A percentile compares a stretch with the other conserved stretches of the same genome.
phyloP scores from a whole-genome alignment of 2,329 filamentous ascomycete species.

The Fusarium palustre region DNA sequence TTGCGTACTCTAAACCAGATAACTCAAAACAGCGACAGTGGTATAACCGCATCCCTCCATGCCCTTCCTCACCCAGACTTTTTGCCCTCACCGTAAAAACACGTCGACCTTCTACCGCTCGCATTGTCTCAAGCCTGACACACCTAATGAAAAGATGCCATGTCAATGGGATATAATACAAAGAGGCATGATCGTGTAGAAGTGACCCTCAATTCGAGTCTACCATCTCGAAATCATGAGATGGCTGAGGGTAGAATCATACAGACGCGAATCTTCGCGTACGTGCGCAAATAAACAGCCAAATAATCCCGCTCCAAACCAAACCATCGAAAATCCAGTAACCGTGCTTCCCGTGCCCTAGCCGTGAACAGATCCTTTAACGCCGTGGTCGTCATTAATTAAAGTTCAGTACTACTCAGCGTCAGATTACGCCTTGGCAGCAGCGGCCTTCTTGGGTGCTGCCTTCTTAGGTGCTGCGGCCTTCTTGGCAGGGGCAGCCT shows the following conservation, averaged over 20 bases:
- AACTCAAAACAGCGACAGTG: slow-evolving; percentile 40
- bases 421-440: slow-evolving; percentile 55
- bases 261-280: slow-evolving; percentile 35
- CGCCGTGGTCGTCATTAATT: slow-evolving; percentile 56
- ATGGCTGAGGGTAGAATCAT: slow-evolving; percentile 36
- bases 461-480: slow-evolving; percentile 56
- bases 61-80: slow-evolving; percentile 32
- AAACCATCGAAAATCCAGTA: slow-evolving; percentile 46
- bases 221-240: slow-evolving; percentile 38
- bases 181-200: slow-evolving; percentile 38
- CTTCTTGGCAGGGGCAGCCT: slow-evolving; percentile 52
- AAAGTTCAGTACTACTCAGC: slow-evolving; percentile 44
- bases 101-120: slow-evolving; percentile 31
- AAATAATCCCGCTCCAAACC: slow-evolving; percentile 43
- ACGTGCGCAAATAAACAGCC: slow-evolving; percentile 43
- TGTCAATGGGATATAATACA: slow-evolving; percentile 44
- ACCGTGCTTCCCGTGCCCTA: slow-evolving; percentile 44
- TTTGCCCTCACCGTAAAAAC: slow-evolving; percentile 25
- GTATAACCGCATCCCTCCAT: slow-evolving; percentile 37
- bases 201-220: slow-evolving; percentile 35
- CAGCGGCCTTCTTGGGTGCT: slow-evolving; percentile 61
- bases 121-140: slow-evolving; percentile 36
- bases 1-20: slow-evolving; percentile 23
- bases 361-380: slow-evolving; percentile 49
- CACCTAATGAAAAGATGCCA: slow-evolving; percentile 34